These are phyloP conservation scores for Bipolaris gigantea DNA, from an alignment of 2,329 filamentous ascomycete genomes.

Conservation along the genomic window DNA sequence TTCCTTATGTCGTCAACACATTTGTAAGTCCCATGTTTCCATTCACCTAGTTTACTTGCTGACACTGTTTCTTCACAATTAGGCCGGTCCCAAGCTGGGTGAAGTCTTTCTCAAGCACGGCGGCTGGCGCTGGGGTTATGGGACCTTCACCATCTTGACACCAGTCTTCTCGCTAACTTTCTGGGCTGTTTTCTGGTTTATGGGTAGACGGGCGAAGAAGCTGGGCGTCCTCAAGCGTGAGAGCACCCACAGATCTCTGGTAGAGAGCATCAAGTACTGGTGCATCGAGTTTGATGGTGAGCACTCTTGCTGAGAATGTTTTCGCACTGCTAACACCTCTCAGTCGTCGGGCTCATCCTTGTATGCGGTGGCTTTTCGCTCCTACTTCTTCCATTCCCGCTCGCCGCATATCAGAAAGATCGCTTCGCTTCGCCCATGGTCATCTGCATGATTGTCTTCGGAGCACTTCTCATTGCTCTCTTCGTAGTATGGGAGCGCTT, in stretches of 20 bases:
- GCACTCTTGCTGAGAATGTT: not conserved
- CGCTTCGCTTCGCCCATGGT: slow-evolving; percentile 41
- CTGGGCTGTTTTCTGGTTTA: slow-evolving; percentile 58
- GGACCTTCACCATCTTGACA: slow-evolving; percentile 59
- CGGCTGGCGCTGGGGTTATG: slow-evolving; percentile 68
- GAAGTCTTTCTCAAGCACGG: slow-evolving; percentile 50
- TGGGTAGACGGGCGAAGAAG: slow-evolving; percentile 61
- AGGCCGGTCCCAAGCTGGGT: slow-evolving; percentile 53
- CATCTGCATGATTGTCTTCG: slow-evolving; percentile 44
- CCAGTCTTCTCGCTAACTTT: slow-evolving; percentile 58
- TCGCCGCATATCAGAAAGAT: slow-evolving; percentile 43
- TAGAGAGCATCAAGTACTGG: slow-evolving; percentile 57
- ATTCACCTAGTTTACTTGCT: not conserved
- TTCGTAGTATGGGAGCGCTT: slow-evolving; percentile 46
- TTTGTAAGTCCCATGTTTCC: slow-evolving; percentile 43
- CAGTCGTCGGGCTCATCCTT: slow-evolving; percentile 61
- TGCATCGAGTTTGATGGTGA: slow-evolving; percentile 61
- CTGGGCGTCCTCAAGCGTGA: slow-evolving; percentile 51
- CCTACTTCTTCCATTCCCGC: slow-evolving; percentile 68
- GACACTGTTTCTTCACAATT: not conserved
- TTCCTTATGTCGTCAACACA: slow-evolving; percentile 67
- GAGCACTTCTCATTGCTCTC: slow-evolving; percentile 32
- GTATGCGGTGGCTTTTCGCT: slow-evolving; percentile 62
- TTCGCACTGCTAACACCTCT: not conserved
- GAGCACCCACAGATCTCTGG: slow-evolving; percentile 50